These are phyloP conservation scores for Tilletia walkeri DNA, from an alignment of 1,284 basidiomycete species.

Conservation along the genomic window DNA sequence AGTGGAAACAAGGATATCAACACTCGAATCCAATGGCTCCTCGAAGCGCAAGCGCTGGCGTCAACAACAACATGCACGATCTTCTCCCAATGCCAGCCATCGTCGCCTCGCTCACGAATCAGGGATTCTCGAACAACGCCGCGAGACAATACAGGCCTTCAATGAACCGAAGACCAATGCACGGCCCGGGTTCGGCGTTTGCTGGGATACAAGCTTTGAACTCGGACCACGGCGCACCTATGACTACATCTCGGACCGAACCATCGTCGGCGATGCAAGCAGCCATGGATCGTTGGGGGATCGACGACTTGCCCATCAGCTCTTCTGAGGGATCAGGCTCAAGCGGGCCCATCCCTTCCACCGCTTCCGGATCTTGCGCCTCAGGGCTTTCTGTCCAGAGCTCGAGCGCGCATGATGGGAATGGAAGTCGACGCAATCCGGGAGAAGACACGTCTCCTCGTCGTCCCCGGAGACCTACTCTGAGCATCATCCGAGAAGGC, in stretches of 20 bases:
- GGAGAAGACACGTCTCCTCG: not conserved
- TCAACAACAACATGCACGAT: not conserved
- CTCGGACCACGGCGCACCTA: not conserved
- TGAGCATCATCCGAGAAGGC: conserved; percentile 1
- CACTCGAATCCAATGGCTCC: no score
- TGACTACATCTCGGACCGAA: not conserved
- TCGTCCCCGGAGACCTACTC: not conserved
- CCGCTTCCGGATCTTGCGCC: not conserved
- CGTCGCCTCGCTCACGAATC: not conserved
- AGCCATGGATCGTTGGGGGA: not conserved
- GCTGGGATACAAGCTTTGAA: not conserved
- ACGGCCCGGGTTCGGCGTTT: not conserved
- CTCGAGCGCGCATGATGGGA: not conserved
- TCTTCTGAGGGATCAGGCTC: not conserved
- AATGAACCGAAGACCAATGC: not conserved
- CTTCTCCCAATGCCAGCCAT: not conserved
- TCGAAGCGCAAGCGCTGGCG: no score
- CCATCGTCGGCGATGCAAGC: not conserved
- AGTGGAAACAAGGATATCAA: no score
- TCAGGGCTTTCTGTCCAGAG: not conserved
- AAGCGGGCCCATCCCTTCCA: not conserved
- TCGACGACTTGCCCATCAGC: not conserved
- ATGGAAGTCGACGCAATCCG: no score
- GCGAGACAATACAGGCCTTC: not conserved
- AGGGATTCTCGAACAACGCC: not conserved